Evolutionary conservation across 139 green algal genomes (phyloP).

Genomic region (Microglena sp.): DNA sequence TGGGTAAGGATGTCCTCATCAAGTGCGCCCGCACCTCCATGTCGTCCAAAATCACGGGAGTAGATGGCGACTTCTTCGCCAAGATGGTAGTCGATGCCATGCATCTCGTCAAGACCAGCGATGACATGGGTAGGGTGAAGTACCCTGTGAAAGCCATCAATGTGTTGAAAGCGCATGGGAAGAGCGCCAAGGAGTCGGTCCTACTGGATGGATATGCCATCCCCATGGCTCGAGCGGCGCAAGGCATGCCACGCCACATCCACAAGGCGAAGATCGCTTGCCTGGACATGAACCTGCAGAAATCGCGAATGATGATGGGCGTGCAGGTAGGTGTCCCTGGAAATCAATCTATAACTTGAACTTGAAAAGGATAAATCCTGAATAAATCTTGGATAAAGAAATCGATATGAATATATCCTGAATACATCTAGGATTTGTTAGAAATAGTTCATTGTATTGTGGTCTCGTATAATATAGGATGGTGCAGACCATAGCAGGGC

Average conservation of each 20-base stretch:
- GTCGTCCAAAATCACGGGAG: slow-evolving; percentile 87
- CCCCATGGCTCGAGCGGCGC: slow-evolving; percentile 78
- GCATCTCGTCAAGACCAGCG: slow-evolving; percentile 37
- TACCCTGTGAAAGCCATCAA: slow-evolving; percentile 96
- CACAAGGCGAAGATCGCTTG: slow-evolving; percentile 69
- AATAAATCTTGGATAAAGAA: no score
- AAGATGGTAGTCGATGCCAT: slow-evolving; percentile 83
- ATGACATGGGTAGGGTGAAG: slow-evolving; percentile 35
- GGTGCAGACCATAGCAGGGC: no score
- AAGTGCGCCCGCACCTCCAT: slow-evolving; percentile 87
- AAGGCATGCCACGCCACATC: slow-evolving; percentile 45
- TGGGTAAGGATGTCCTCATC: slow-evolving; percentile 77
- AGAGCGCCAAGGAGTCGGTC: slow-evolving; percentile 67
- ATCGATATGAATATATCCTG: no score
- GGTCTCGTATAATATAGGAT: no score
- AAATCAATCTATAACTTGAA: no score
- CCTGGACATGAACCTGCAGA: slow-evolving; percentile 93
- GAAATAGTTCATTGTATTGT: neutral
- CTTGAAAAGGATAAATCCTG: no score
- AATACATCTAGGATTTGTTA: neutral
- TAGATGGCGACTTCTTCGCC: slow-evolving; percentile 81
- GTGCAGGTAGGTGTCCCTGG: slow-evolving; percentile 56
- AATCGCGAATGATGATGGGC: slow-evolving; percentile 80
- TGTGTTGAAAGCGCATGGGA: slow-evolving; percentile 96
- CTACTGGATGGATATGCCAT: slow-evolving; percentile 95